A percentile compares a stretch with the other conserved stretches of the same genome.
phyloP scores from a whole-genome alignment of 345 rosid species.

The Clarkia xantiana region DNA sequence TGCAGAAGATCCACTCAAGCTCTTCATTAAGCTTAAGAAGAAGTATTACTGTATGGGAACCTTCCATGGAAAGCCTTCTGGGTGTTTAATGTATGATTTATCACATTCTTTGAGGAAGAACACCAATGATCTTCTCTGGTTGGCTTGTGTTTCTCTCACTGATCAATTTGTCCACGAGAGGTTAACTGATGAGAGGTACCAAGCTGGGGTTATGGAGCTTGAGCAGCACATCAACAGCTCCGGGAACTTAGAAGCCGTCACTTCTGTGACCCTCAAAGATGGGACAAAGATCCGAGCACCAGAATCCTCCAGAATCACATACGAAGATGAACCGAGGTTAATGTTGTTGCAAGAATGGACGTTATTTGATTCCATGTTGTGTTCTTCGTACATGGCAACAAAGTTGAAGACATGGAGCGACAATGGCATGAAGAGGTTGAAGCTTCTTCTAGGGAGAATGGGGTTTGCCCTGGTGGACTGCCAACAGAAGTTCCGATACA shows the following conservation, averaged over 20 bases:
- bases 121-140: conserved; percentile 84
- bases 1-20: conserved; percentile 26
- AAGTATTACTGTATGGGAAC: conserved; percentile 74
- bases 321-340: conserved; percentile 83
- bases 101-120: conserved; percentile 71
- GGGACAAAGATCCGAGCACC: conserved; percentile 88
- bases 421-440: conserved; percentile 83
- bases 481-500: conserved; percentile 91
- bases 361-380: conserved; percentile 90
- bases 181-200: conserved; percentile 88
- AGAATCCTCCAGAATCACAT: conserved; percentile 68
- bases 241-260: conserved; percentile 66
- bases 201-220: conserved; percentile 94
- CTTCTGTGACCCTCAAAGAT: conserved; percentile 68
- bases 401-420: conserved; percentile 94
- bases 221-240: conserved; percentile 81
- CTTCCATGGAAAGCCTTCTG: conserved; percentile 91
- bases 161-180: conserved; percentile 96
- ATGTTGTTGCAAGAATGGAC: conserved; percentile 93
- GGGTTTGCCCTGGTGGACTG: conserved; percentile 92
- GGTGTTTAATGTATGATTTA: conserved; percentile 67
- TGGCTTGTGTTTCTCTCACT: conserved; percentile 84
- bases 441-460: conserved; percentile 91
- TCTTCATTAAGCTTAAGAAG: conserved; percentile 53
- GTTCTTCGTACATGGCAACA: conserved; percentile 73